Base-by-base conservation (phyloP, 495 filamentous ascomycete genomes). In the Lasiosphaeriaceae sp. region DNA sequence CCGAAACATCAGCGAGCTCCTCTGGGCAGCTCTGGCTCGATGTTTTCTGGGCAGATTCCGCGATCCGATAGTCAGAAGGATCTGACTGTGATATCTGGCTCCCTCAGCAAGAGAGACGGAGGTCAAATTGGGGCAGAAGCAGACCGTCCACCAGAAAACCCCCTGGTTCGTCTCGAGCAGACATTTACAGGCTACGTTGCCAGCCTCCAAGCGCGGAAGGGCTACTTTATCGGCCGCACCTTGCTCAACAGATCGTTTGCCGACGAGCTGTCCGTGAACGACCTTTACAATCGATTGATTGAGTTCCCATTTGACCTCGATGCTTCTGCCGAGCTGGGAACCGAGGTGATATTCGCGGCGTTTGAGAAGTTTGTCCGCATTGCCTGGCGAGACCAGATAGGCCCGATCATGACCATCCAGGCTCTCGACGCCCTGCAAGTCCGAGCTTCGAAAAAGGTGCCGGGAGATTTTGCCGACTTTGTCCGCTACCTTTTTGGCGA, bases 311-410 rank as follows among this genome's bases (percentile, higher is more conserved):
- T 79, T 49, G 88, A 86, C 58, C 74, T 88, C 43, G 84, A 95
- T 50, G 76, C 84, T 12, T 84, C 89, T 3, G 83, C 85, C 1
- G 89, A 96, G 55, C 80, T 88, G 3, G 80, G 89, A 12, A 84
- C 96, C 20, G 92, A 96, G 66, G 86, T 93, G n/a, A 78, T 97
- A 11, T 96, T 97, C 62, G 86, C 87, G 17, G 90, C 93, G 1
- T 98, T 98, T 65, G 92, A 96, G 63, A 96, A 94, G 57, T 98
- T 97, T 59, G 78, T 97, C 65, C 84, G 83, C 55, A 86, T 89
- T 55, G 91, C 91, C 26, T 98, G 94, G 94, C 84, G 79, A 52
- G 86, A 91, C 48, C 87, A 89, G 58, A 92, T 97, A 78, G 95
- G 95, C 0, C 82, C 88, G 2, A 78, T 97, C 35, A 80, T 97